Evolutionary conservation across 352 stramenopile genomes (phyloP), one percentile per base, ranked within the genome.

Genomic region (Phytophthora sojae): DNA sequence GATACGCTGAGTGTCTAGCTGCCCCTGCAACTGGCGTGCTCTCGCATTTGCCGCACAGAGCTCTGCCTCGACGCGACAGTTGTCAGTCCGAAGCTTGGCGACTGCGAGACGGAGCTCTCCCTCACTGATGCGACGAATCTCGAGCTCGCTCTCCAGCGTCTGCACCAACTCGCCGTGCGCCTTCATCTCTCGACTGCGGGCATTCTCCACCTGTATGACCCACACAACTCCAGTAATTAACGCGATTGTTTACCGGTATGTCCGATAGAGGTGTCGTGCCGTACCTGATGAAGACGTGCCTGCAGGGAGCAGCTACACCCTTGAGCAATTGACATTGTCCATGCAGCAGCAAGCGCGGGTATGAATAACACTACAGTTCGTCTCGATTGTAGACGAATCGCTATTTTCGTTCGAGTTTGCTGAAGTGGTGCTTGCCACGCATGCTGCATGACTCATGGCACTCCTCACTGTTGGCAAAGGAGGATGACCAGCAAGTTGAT

Each of bases 161-260:
- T 63, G 67, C 12, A 88, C 60, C 19, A 79, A 49, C 55, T 82
- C 57, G 0, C 81, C 85, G 7, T 93, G 83, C 1, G 64, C 64
- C 9, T 79, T 60, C 73, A 93, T 78, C 59, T 93, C 83, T 11
- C 71, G 81, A 14, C 72, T 75, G 6, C 85, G 81, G 2, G 77
- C 75, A 30, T 53, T 63, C 69, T 91, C 79, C 3, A 89, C 29
- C 82, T 90, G 29, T 5, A 56, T 19, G 9, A 23, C 6, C 14
- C 21, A 15, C 50, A 35, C 17, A 14, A 44, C 23, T 6, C 29
- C 2, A 39, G 8, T 15, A 17, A 35, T 49, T 12, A 61, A 11
- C 19, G 21, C 4, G 14, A 44, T 17, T 15, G 19, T 17, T 0
- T 26, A 23, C 21, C 35, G 35, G 35, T 42, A 15, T 44, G 12